phyloP scores from a whole-genome alignment of 192 early-diverging fungal genomes.

The Podila epigama region DNA sequence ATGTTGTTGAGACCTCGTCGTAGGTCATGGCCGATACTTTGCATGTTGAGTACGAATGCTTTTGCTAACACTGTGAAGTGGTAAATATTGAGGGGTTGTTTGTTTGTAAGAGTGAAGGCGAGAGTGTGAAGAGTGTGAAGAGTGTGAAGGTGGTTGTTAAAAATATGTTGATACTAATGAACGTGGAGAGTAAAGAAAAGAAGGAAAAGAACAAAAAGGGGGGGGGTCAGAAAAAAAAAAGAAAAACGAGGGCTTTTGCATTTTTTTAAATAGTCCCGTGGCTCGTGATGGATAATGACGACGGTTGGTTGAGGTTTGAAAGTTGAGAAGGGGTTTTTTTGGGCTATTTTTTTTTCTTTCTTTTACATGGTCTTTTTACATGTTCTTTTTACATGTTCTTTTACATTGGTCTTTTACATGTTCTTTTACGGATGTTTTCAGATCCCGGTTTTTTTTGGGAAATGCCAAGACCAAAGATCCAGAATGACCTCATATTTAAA shows the following conservation, averaged over 20 bases:
- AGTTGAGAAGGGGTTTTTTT: constrained; percentile 1
- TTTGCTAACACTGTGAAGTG: not conserved
- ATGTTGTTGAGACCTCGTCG: constrained; percentile 42
- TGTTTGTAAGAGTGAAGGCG: not conserved
- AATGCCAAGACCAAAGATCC: too few species aligned
- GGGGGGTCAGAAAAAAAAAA: not conserved
- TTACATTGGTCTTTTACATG: too few species aligned
- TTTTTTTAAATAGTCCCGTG: too few species aligned
- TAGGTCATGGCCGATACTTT: constrained; percentile 46
- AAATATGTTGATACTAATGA: not conserved
- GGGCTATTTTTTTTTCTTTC: not conserved
- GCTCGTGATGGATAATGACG: not conserved
- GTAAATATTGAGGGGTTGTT: not conserved
- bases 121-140: not conserved
- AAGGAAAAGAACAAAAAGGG: not conserved
- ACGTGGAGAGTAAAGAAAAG: not conserved
- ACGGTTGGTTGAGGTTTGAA: not conserved
- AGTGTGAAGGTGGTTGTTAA: not conserved
- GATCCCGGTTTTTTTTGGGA: too few species aligned
- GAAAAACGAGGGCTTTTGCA: not conserved
- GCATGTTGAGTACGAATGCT: constrained; percentile 11
- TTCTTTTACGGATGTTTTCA: too few species aligned
- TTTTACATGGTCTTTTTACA: too few species aligned
- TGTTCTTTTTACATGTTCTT: too few species aligned
- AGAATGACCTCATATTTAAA: constrained; percentile 1